These are phyloP conservation scores for Ceriops zippeliana DNA, from an alignment of 345 rosid genomes.

Conservation along the genomic window DNA sequence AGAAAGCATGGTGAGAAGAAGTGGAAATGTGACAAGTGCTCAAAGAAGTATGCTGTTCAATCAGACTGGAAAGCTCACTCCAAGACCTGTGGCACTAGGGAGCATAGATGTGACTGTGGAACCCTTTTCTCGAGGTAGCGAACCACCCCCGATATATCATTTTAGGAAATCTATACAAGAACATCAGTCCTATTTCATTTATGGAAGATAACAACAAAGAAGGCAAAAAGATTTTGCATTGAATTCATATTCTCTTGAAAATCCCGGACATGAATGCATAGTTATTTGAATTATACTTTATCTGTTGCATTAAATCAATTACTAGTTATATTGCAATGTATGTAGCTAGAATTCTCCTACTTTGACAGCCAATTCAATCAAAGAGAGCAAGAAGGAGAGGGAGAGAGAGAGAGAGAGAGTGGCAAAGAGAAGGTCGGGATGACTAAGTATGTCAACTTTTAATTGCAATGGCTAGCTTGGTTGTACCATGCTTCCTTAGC, in stretches of 20 bases:
- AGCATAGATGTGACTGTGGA: constrained; percentile 87
- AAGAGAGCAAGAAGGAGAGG: not conserved
- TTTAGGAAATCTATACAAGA: constrained; percentile 2
- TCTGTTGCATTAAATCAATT: constrained; percentile 1
- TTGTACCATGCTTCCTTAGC: constrained; percentile 33
- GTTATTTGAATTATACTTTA: constrained; percentile 3
- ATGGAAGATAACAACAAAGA: not conserved
- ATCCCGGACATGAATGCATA: not conserved
- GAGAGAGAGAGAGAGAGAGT: not conserved
- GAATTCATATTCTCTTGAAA: constrained; percentile 7
- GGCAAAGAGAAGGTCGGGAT: not conserved
- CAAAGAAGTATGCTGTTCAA: constrained; percentile 78
- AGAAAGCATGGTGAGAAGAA: constrained; percentile 88
- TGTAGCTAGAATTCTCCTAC: not conserved
- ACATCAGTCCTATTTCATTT: not conserved
- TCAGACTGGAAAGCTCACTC: constrained; percentile 96
- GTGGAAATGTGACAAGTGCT: constrained; percentile 92
- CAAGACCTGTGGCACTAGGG: constrained; percentile 83
- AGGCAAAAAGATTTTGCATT: constrained; percentile 16
- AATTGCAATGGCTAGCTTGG: constrained; percentile 25
- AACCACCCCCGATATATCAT: constrained; percentile 2
- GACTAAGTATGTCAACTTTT: constrained; percentile 23
- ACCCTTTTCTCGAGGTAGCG: constrained; percentile 79
- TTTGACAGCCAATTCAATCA: not conserved
- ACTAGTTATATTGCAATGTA: not conserved